Evolutionary conservation across 495 filamentous ascomycete genomes (phyloP).

Genomic region (Aspergillus sparsus): DNA sequence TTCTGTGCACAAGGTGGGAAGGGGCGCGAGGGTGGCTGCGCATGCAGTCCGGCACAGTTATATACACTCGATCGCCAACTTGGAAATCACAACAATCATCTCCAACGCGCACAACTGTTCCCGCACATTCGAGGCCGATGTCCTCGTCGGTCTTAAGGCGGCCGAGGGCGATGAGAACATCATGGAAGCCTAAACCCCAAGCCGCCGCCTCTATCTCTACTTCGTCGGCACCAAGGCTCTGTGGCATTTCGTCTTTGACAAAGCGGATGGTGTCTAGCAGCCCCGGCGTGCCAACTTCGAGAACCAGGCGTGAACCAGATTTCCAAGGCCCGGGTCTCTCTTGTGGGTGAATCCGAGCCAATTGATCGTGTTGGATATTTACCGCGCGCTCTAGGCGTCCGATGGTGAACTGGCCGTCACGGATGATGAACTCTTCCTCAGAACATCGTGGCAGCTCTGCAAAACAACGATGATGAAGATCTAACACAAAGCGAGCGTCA

Average conservation of each 20-base stretch:
- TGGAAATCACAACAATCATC: conserved; percentile 9
- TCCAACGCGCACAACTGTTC: conserved; percentile 37
- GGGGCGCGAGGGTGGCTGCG: neutral
- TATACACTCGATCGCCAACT: conserved; percentile 26
- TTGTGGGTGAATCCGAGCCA: too few species aligned
- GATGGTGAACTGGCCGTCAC: conserved; percentile 3
- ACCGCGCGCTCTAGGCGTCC: neutral
- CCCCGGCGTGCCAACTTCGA: neutral
- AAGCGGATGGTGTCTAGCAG: neutral
- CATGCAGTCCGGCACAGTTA: neutral
- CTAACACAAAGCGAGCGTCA: neutral
- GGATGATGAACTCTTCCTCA: conserved; percentile 12
- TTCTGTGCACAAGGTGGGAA: neutral
- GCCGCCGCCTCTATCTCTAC: conserved; percentile 12
- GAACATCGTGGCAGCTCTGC: neutral
- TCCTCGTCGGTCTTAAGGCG: conserved; percentile 1
- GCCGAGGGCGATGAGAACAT: neutral
- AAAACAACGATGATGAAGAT: too few species aligned
- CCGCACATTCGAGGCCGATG: conserved; percentile 29
- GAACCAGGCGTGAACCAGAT: neutral
- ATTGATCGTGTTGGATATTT: too few species aligned
- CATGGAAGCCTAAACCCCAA: conserved; percentile 1
- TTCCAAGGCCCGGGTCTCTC: too few species aligned
- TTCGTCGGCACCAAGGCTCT: neutral
- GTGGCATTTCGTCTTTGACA: neutral